Conservation (phyloP, 2,329 filamentous ascomycete species). For the Albifimbria verrucaria region DNA sequence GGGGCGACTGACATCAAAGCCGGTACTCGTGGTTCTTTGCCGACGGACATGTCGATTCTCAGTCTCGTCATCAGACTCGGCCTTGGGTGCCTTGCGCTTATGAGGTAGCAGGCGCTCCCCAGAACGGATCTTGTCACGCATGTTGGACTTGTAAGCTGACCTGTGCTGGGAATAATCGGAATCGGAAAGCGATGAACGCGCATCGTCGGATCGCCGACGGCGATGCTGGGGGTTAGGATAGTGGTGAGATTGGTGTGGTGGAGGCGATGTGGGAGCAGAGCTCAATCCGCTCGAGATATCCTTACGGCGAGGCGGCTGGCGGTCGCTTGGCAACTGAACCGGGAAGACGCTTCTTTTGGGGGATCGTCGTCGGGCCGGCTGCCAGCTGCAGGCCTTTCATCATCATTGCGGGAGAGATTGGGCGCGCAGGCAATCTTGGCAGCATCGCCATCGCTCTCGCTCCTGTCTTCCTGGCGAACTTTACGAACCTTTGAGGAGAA, state of each 20-base stretch:
- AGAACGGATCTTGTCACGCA: conserved; percentile 46
- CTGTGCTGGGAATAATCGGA: conserved; percentile 48
- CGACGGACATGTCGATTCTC: conserved; percentile 53
- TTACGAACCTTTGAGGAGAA: conserved; percentile 57
- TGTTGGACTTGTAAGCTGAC: conserved; percentile 37
- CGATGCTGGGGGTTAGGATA: conserved; percentile 26
- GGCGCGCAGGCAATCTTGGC: conserved; percentile 31
- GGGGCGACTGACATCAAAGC: conserved; percentile 30
- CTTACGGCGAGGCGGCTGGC: conserved; percentile 36
- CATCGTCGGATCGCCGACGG: conserved; percentile 33
- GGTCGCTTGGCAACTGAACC: conserved; percentile 35
- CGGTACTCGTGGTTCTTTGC: conserved; percentile 45
- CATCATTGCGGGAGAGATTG: conserved; percentile 30
- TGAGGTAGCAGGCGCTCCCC: conserved; percentile 44
- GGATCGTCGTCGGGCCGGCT: conserved; percentile 25
- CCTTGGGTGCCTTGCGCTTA: conserved; percentile 52
- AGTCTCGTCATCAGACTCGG: conserved; percentile 55
- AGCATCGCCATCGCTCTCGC: conserved; percentile 49
- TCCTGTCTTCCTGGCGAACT: conserved; percentile 62
- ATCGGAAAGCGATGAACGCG: conserved; percentile 50
- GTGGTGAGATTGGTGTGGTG: conserved; percentile 22
- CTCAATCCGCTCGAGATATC: conserved; percentile 55
- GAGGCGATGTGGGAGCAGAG: conserved; percentile 56
- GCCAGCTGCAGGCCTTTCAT: conserved; percentile 29
- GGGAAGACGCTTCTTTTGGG: conserved; percentile 50